Evolutionary conservation across 768 basidiomycete genomes (phyloP).

Genomic region (Russula dissimulans): DNA sequence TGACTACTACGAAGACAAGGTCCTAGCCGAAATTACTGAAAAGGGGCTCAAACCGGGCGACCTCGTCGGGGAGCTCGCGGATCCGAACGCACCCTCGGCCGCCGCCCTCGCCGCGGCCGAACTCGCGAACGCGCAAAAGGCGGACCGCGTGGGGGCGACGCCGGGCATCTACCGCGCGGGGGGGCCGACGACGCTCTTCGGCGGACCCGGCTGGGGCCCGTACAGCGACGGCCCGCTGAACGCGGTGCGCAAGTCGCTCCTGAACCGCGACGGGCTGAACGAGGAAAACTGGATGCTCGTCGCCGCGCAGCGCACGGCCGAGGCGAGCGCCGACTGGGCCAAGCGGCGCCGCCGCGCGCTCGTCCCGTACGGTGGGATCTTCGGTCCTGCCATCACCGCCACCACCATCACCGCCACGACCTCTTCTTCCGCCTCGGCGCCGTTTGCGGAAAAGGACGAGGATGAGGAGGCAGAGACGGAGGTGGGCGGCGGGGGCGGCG

Average conservation of each 20-base stretch:
- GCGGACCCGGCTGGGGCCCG: conserved; percentile 73
- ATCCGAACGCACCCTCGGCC: conserved; percentile 54
- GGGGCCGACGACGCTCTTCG: conserved; percentile 90
- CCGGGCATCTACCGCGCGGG: conserved; percentile 82
- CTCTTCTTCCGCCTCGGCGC: not conserved
- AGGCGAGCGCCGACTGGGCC: conserved; percentile 56
- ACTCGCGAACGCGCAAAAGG: conserved; percentile 29
- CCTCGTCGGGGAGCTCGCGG: conserved; percentile 62
- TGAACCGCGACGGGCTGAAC: conserved; percentile 71
- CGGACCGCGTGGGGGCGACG: conserved; percentile 40
- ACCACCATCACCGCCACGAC: not conserved
- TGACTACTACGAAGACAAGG: conserved; percentile 91
- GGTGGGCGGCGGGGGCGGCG: conserved; percentile 2
- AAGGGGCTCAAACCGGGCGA: conserved; percentile 78
- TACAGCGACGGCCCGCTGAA: conserved; percentile 83
- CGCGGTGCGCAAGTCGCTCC: conserved; percentile 69
- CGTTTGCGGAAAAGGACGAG: conserved; percentile 22
- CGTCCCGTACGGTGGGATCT: conserved; percentile 42
- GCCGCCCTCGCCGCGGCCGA: conserved; percentile 37
- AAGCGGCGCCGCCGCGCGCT: conserved; percentile 47
- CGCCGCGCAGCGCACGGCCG: conserved; percentile 55
- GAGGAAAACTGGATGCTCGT: conserved; percentile 92
- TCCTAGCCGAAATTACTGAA: conserved; percentile 64
- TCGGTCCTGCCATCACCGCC: conserved; percentile 19
- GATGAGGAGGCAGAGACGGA: conserved; percentile 21